Evolutionary conservation across 2,329 filamentous ascomycete genomes (phyloP), one percentile per base, ranked within the genome.

Genomic region (Penicillium sp.): DNA sequence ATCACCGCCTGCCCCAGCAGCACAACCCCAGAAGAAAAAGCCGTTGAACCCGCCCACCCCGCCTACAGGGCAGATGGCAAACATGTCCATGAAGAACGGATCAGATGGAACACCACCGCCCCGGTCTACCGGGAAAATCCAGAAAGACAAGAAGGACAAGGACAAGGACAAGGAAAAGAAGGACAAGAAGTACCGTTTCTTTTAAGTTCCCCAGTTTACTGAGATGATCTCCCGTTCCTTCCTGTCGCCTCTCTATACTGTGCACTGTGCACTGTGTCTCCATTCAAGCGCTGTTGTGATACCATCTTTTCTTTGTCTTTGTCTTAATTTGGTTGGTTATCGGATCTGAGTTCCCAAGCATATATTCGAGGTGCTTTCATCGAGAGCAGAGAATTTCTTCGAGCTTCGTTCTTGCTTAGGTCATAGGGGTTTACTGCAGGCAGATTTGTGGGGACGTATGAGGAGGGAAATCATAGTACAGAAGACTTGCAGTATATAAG

Each of bases 121-220:
- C 14, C 44, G 60, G 26, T 50, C 58, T 15, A 50, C 59, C 53
- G 61, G 61, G 40, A 69, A 68, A 60, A 65, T 60, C 8, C 73
- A 61, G 6, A 53, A 53, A 26, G 79, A 80, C 53, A 77, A 80
- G 49, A 52, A 52, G 33, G 49, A 50, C 9, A 51, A 49, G 29
- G 45, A 49, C 11, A 49, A 49, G 29, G 42, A 52, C 53, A 77
- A 80, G 41, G 42, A 52, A 9, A 46, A 52, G 41, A 52, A 52
- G 33, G 50, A 52, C 15, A 52, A 52, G 73, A 85, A 85, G 58
- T 79, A 82, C 66, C 80, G 82, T 63, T 82, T 83, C 67, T 84
- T 83, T 67, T 54, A 69, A 72, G 58, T 9, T 20, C 20, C 44
- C n/a, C 25, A 4, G 27, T 29, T 15, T 15, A 48, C 15, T n/a